phyloP scores from a whole-genome alignment of 169 alveolate genomes.

The Cryptosporidium baileyi region DNA sequence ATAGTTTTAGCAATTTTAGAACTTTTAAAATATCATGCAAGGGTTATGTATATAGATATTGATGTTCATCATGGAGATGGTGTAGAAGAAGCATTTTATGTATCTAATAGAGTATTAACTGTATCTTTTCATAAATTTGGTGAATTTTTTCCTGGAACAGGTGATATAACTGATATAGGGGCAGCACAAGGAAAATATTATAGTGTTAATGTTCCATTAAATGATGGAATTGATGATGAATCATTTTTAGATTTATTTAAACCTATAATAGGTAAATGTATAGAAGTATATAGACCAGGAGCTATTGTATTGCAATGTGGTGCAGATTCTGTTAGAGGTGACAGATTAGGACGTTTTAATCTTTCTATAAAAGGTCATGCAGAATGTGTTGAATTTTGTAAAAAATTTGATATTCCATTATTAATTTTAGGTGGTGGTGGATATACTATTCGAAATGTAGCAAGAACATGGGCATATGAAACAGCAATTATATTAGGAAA shows the following conservation, averaged over 20 bases:
- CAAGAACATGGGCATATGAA: constrained; percentile 99
- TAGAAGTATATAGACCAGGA: constrained; percentile 95
- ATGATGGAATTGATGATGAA: constrained; percentile 97
- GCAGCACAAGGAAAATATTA: constrained; percentile 91
- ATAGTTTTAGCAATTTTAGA: constrained; percentile 97
- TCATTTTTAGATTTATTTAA: constrained; percentile 89
- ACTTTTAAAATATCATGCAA: constrained; percentile 94
- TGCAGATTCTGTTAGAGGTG: constrained; percentile 97
- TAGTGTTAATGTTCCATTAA: constrained; percentile 97
- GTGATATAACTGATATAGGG: constrained; percentile 95
- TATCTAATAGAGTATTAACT: constrained; percentile 98
- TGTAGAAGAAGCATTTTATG: constrained; percentile 97
- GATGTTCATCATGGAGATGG: constrained; percentile 99
- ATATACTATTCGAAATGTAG: constrained; percentile 98
- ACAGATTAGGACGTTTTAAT: constrained; percentile 96
- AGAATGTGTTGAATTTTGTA: constrained; percentile 93
- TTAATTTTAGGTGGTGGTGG: constrained; percentile 97
- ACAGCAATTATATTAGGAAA: constrained; percentile 93
- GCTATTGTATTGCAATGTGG: constrained; percentile 99
- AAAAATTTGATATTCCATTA: constrained; percentile 90
- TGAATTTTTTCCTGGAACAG: constrained; percentile 99
- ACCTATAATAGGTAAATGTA: constrained; percentile 92
- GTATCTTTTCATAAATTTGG: constrained; percentile 98
- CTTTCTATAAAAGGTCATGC: constrained; percentile 98
- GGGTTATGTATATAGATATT: constrained; percentile 98